Evolutionary conservation across 2,329 filamentous ascomycete species (phyloP).

Genomic region (Huntiella bhutanensis): DNA sequence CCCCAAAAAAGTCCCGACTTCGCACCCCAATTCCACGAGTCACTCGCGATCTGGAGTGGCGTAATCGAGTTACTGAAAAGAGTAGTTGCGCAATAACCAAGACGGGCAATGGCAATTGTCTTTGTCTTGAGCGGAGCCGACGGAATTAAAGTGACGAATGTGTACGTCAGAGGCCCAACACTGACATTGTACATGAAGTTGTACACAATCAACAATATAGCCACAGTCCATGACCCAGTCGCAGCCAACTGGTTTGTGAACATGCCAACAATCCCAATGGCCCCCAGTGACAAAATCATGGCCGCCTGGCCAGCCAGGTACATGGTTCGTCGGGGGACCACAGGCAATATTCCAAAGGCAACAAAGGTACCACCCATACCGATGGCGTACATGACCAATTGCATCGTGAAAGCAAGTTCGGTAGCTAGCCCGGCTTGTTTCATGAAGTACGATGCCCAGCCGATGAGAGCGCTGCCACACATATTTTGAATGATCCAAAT

Average conservation of each 20-base stretch:
- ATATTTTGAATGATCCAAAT: slow-evolving; percentile 17
- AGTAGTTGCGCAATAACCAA: slow-evolving; percentile 16
- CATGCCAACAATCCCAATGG: slow-evolving; percentile 22
- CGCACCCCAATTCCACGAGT: slow-evolving; percentile 21
- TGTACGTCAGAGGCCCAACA: slow-evolving; percentile 19
- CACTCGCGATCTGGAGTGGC: slow-evolving; percentile 17
- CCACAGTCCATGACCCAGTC: slow-evolving; percentile 12
- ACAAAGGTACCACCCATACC: slow-evolving; percentile 23
- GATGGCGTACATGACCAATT: slow-evolving; percentile 19
- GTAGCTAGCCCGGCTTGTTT: slow-evolving; percentile 18
- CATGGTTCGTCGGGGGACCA: slow-evolving; percentile 22
- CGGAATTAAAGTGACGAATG: slow-evolving; percentile 19
- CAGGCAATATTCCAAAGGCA: slow-evolving; percentile 20
- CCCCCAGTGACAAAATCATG: slow-evolving; percentile 20
- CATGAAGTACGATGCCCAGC: slow-evolving; percentile 22
- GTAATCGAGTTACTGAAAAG: slow-evolving; percentile 14
- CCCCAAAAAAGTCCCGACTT: slow-evolving; percentile 22
- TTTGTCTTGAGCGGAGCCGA: slow-evolving; percentile 19
- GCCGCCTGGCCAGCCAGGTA: slow-evolving; percentile 23
- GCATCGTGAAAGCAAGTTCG: slow-evolving; percentile 14
- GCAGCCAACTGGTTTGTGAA: slow-evolving; percentile 21
- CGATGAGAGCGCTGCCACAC: slow-evolving; percentile 17
- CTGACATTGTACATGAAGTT: slow-evolving; percentile 18
- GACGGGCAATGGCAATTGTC: slow-evolving; percentile 17
- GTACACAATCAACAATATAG: slow-evolving; percentile 16